Percentiles rank a stretch among this genome's conserved stretches.
phyloP scores from a whole-genome alignment of 2,329 filamentous ascomycete genomes.

The Chrysoporthe cubensis region DNA sequence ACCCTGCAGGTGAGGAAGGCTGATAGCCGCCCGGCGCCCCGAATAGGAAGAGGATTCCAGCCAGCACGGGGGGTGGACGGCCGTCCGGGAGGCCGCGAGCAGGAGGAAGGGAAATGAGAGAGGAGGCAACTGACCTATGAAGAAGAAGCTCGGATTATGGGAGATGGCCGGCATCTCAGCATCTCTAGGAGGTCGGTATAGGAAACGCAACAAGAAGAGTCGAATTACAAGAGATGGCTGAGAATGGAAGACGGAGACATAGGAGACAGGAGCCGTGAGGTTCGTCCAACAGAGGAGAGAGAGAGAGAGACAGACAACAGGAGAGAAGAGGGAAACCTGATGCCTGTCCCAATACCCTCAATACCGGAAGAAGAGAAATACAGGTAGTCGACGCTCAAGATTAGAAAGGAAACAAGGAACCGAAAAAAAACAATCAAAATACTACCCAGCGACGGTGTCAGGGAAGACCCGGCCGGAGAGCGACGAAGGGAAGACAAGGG shows the following conservation, averaged over 20 bases:
- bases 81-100: conserved; percentile 11
- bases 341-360: background rate
- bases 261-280: conserved; percentile 9
- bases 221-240: conserved; percentile 34
- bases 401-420: background rate
- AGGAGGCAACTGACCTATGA: conserved; percentile 39
- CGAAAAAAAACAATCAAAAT: background rate
- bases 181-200: conserved; percentile 31
- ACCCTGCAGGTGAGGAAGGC: conserved; percentile 12
- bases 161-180: conserved; percentile 42
- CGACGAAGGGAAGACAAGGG: conserved; percentile 18
- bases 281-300: conserved; percentile 1
- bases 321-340: background rate
- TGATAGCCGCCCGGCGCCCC: conserved; percentile 17
- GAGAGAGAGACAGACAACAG: conserved; percentile 10
- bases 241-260: conserved; percentile 29
- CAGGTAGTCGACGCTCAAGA: background rate
- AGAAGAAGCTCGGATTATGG: conserved; percentile 33
- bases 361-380: conserved; percentile 13
- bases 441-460: background rate
- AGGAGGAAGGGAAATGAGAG: conserved; percentile 29
- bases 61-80: conserved; percentile 6
- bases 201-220: conserved; percentile 35
- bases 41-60: conserved; percentile 8
- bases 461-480: conserved; percentile 3